Evolutionary conservation across 208 protist species (phyloP).

Genomic region (Leishmania major): DNA sequence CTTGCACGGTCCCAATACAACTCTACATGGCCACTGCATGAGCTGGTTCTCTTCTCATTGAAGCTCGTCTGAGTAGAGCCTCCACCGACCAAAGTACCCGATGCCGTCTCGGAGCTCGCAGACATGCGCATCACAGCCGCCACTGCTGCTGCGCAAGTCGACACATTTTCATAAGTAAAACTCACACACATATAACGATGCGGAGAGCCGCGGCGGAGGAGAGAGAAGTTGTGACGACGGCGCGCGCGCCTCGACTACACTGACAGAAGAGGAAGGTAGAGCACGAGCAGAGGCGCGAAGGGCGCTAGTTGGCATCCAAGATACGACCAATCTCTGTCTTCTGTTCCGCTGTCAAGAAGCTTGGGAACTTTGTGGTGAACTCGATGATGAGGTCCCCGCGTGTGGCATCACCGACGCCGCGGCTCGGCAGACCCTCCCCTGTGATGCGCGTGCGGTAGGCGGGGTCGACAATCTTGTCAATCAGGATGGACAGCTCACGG

Average conservation of each 20-base stretch:
- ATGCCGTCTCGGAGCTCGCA: background rate
- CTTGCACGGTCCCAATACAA: background rate
- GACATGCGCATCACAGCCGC: background rate
- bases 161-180: background rate
- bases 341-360: slow-evolving; percentile 86
- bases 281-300: background rate
- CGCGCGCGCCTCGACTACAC: background rate
- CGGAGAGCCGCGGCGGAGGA: background rate
- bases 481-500: slow-evolving; percentile 68
- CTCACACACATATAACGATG: background rate
- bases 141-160: background rate
- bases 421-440: slow-evolving; percentile 64
- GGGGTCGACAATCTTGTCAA: slow-evolving; percentile 89
- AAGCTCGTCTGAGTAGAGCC: background rate
- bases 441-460: slow-evolving; percentile 75
- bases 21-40: background rate
- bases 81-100: background rate
- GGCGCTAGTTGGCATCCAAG: slow-evolving; percentile 57
- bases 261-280: slow-evolving; percentile 17
- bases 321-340: slow-evolving; percentile 85
- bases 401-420: slow-evolving; percentile 31
- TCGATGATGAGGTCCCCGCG: slow-evolving; percentile 84
- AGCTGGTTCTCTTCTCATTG: background rate
- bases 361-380: slow-evolving; percentile 79
- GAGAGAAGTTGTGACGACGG: background rate